These are phyloP conservation scores for Geotrichum cucujoidarum DNA, from an alignment of 1,139 yeast genomes.

Conservation along the genomic window DNA sequence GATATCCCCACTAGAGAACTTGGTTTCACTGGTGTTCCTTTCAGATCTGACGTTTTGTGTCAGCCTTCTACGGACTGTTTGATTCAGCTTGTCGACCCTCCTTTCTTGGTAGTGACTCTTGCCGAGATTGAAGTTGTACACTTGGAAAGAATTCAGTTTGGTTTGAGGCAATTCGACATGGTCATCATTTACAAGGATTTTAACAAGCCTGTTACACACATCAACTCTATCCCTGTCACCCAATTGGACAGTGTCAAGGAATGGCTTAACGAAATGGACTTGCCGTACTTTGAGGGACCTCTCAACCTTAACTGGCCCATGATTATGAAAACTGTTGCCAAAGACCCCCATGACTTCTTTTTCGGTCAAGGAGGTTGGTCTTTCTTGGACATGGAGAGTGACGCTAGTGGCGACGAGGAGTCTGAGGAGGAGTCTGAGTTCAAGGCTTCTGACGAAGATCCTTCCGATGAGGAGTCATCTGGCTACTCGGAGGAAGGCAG, in stretches of 20 bases:
- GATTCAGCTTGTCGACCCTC: conserved; percentile 90
- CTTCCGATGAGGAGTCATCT: conserved; percentile 28
- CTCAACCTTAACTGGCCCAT: conserved; percentile 94
- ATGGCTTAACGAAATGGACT: conserved; percentile 94
- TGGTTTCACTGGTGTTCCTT: conserved; percentile 97
- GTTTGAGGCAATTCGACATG: conserved; percentile 90
- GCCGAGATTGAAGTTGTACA: conserved; percentile 94
- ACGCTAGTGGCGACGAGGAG: conserved; percentile 49
- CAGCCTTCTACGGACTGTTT: conserved; percentile 97
- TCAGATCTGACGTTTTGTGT: conserved; percentile 87
- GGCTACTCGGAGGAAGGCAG: conserved; percentile 27
- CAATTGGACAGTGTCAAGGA: conserved; percentile 87
- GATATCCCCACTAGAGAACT: conserved; percentile 94
- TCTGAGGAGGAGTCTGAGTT: conserved; percentile 40
- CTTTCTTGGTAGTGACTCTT: conserved; percentile 84
- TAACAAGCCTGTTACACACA: conserved; percentile 78
- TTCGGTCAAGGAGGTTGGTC: conserved; percentile 90
- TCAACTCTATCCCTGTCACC: conserved; percentile 92
- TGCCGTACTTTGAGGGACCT: conserved; percentile 91
- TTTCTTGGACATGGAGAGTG: conserved; percentile 61
- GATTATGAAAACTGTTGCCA: conserved; percentile 87
- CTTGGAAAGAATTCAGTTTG: conserved; percentile 95
- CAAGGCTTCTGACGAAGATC: conserved; percentile 34
- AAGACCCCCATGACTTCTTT: conserved; percentile 93
- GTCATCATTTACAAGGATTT: conserved; percentile 94